Base-by-base conservation (phyloP, 768 basidiomycete species). In the Leccinum arenicola region DNA sequence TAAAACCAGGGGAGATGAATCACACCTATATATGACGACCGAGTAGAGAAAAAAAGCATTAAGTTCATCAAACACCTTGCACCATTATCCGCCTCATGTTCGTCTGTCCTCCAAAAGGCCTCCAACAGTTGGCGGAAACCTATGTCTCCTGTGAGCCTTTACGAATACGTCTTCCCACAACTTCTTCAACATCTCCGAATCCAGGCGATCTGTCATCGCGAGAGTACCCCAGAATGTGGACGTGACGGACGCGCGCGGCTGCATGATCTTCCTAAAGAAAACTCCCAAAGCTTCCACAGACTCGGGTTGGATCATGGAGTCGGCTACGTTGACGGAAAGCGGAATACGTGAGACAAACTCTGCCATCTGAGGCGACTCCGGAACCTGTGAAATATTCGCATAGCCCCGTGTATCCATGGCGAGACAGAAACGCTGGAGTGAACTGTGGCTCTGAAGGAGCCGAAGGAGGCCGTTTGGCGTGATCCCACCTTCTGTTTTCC, bases 91-190 rank as follows among this genome's bases (percentile, higher is more conserved):
- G 11, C 43, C 43, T 45, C 19, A 45, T 19, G 19, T 21, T 45
- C 43, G 43, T 21, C 43, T 45, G 43, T 12, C 43, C 6, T 45
- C 43, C 43, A 21, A 21, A 6, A 19, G 43, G 43, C 43, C 19
- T 19, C 40, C n/a, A 43, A 12, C 0, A 45, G 11, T 45, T 45
- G 43, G 43, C 19, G 43, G 12, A 12, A 35, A 21, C 40, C 15
- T 35, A 9, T 38, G 31, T 27, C 64, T 43, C 36, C 54, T 50
- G 14, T 50, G 50, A 1, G 66, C 59, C n/a, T 61, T 64, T 7
- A 67, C 57, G 17, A 64, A 67, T 36, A 66, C 66, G 9, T 65
- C 63, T 19, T 64, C 57, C 66, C 66, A 66, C 15, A 66, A 45
- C 38, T 38, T 54, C 9, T 23, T 64, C 40, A 38, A 54, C 17